phyloP scores from a whole-genome alignment of 2,329 filamentous ascomycete genomes.

The Amauroascus niger region DNA sequence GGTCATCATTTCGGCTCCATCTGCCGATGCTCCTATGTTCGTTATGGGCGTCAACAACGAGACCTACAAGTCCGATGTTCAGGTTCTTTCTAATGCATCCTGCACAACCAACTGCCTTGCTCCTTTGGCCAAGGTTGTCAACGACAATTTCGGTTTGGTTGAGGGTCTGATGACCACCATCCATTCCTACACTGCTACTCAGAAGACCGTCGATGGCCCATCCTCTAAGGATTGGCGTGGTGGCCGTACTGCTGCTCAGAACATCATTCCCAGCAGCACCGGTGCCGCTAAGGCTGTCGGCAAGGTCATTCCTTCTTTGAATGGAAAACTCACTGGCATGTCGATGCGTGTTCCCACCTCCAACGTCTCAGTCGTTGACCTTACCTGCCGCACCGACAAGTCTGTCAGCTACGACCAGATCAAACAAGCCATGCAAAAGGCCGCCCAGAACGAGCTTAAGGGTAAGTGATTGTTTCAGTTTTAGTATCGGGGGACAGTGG shows the following conservation, averaged over 20 bases:
- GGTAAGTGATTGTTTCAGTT: constrained; percentile 46
- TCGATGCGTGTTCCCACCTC: constrained; percentile 96
- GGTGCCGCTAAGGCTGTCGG: constrained; percentile 99
- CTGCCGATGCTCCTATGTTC: constrained; percentile 91
- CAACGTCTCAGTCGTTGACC: constrained; percentile 98
- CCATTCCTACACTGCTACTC: constrained; percentile 99
- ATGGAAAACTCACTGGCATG: constrained; percentile 99
- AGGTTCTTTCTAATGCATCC: constrained; percentile 97
- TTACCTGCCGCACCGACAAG: constrained; percentile 93
- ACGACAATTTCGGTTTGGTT: constrained; percentile 95
- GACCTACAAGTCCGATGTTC: constrained; percentile 78
- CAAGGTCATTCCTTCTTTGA: constrained; percentile 96
- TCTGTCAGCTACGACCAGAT: constrained; percentile 64
- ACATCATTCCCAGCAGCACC: constrained; percentile 99
- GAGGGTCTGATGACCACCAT: constrained; percentile 99
- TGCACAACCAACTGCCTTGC: constrained; percentile 99
- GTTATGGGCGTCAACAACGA: constrained; percentile 99
- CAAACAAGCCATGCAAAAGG: constrained; percentile 83
- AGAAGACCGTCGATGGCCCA: constrained; percentile 98
- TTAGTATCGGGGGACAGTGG: neutral
- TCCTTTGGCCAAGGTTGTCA: constrained; percentile 96
- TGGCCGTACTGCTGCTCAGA: constrained; percentile 96
- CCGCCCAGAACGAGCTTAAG: constrained; percentile 73
- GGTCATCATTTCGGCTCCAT: constrained; percentile 60
- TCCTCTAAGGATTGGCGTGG: constrained; percentile 99